phyloP scores from a whole-genome alignment of 169 alveolate species.

The Plasmodium falciparum region DNA sequence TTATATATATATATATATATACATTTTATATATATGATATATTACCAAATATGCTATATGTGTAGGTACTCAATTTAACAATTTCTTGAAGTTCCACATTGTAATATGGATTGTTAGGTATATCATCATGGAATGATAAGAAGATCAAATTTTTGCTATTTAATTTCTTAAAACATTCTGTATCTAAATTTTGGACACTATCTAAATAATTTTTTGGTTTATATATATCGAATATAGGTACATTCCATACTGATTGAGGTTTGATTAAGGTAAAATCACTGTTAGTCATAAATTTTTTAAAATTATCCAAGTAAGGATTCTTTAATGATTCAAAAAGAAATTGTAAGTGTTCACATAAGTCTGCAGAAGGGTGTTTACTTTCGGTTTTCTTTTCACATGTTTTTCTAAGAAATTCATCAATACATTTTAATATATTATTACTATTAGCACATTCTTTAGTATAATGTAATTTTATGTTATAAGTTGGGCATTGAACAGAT shows the following conservation, averaged over 20 bases:
- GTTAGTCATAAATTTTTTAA: constrained; percentile 14
- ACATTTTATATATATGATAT: neutral
- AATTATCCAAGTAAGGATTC: constrained; percentile 2
- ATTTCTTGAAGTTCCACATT: constrained; percentile 6
- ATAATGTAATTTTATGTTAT: constrained; percentile 38
- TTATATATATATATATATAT: constrained; percentile 10
- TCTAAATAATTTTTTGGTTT: constrained; percentile 16
- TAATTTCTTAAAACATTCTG: constrained; percentile 15
- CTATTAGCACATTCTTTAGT: constrained; percentile 15
- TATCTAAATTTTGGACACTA: neutral
- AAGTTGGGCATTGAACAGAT: constrained; percentile 19
- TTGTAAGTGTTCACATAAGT: constrained; percentile 44
- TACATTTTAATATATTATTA: constrained; percentile 32
- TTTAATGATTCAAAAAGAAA: constrained; percentile 37
- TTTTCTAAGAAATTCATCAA: constrained; percentile 27
- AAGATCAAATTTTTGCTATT: constrained; percentile 15
- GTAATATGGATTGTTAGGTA: constrained; percentile 27
- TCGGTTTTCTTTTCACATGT: constrained; percentile 12
- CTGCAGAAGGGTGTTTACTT: neutral
- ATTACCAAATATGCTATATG: constrained; percentile 50
- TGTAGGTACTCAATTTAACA: neutral
- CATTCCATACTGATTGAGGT: constrained; percentile 25
- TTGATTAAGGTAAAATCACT: constrained; percentile 7
- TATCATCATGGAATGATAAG: constrained; percentile 33
- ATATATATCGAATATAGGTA: constrained; percentile 29